A percentile compares a stretch with the other conserved stretches of the same genome.
phyloP scores from a whole-genome alignment of 257 asterid genomes.

The Rauvolfia tetraphylla region DNA sequence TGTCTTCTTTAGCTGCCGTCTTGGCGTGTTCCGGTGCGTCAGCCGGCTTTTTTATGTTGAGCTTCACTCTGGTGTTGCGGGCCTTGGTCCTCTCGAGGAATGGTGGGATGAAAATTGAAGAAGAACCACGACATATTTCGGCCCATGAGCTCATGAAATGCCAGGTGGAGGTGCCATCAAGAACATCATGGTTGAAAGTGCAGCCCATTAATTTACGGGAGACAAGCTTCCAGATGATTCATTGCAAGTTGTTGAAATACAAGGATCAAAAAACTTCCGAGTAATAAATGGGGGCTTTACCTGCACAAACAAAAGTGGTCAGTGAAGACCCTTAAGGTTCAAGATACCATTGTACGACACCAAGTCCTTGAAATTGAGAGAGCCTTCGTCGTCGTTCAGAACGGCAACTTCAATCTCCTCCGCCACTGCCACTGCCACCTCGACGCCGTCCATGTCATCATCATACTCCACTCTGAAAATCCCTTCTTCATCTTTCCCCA shows the following conservation, averaged over 20 bases:
- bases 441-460: slow-evolving; percentile 73
- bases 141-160: slow-evolving; percentile 99
- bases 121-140: slow-evolving; percentile 55
- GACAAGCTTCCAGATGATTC: background rate
- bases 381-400: slow-evolving; percentile 66
- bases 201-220: slow-evolving; percentile 39
- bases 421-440: slow-evolving; percentile 62
- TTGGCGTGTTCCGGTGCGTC: slow-evolving; percentile 85
- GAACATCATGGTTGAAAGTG: slow-evolving; percentile 93
- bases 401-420: slow-evolving; percentile 64
- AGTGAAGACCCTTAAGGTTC: slow-evolving; percentile 82
- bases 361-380: slow-evolving; percentile 59
- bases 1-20: slow-evolving; percentile 46
- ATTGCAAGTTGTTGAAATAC: background rate
- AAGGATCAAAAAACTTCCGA: background rate
- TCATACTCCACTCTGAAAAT: slow-evolving; percentile 85
- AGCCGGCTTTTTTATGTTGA: slow-evolving; percentile 75
- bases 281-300: slow-evolving; percentile 24
- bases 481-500: slow-evolving; percentile 90
- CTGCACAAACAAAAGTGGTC: slow-evolving; percentile 84
- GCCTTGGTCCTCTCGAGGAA: slow-evolving; percentile 86
- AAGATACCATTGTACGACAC: slow-evolving; percentile 63
- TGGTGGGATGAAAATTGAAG: slow-evolving; percentile 58
- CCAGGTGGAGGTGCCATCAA: slow-evolving; percentile 98
- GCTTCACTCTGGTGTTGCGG: slow-evolving; percentile 77